These are phyloP conservation scores for Trichosporon sp. DNA, from an alignment of 1,284 basidiomycete species.

Conservation along the genomic window DNA sequence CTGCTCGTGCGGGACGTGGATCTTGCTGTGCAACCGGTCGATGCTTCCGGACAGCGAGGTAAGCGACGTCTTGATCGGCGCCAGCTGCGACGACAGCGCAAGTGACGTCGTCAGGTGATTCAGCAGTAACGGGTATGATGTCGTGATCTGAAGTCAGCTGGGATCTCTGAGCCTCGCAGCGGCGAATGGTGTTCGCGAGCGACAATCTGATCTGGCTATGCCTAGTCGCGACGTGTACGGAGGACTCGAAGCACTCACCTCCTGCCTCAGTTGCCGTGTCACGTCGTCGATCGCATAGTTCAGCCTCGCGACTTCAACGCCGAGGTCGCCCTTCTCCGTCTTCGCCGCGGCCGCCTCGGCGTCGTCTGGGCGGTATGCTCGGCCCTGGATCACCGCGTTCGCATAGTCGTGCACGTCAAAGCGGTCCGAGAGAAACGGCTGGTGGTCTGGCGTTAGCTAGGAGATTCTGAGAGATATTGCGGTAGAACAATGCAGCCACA, in stretches of 20 bases:
- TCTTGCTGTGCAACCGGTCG: constrained; percentile 74
- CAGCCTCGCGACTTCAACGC: constrained; percentile 78
- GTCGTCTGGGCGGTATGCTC: constrained; percentile 64
- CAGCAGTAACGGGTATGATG: constrained; percentile 56
- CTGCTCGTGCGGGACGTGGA: constrained; percentile 75
- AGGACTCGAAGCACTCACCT: constrained; percentile 62
- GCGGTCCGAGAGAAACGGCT: constrained; percentile 59
- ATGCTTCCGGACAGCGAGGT: constrained; percentile 45
- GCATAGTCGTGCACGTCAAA: constrained; percentile 88
- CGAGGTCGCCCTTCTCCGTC: constrained; percentile 73
- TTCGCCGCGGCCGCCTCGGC: constrained; percentile 21
- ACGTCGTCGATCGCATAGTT: constrained; percentile 84
- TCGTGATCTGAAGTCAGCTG: constrained; percentile 54
- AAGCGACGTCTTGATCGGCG: constrained; percentile 52
- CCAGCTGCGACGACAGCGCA: constrained; percentile 61
- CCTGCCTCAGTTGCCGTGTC: constrained; percentile 76
- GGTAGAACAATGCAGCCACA: no score
- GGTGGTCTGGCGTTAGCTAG: constrained; percentile 44
- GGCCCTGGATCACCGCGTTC: constrained; percentile 78
- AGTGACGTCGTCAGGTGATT: constrained; percentile 65
- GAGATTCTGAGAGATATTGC: not conserved
- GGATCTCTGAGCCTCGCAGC: constrained; percentile 38
- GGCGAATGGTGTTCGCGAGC: no score
- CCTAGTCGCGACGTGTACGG: no score
- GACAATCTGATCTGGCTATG: no score